phyloP scores from a whole-genome alignment of 192 early-diverging fungal genomes.

The Coemansia sp. region DNA sequence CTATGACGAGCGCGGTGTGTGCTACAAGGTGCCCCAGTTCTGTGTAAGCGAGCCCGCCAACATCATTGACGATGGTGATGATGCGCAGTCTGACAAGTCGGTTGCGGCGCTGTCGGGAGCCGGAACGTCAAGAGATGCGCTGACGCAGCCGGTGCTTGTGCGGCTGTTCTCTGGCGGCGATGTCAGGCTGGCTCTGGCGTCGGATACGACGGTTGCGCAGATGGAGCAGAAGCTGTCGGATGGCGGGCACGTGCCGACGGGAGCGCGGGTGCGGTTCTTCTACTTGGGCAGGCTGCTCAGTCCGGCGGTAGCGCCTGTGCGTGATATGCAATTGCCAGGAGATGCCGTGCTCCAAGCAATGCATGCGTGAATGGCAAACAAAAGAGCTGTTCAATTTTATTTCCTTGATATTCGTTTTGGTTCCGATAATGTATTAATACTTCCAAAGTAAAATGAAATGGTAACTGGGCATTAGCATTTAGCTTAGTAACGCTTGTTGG shows the following conservation, averaged over 20 bases:
- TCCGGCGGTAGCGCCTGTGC: constrained; percentile 17
- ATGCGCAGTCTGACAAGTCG: not conserved
- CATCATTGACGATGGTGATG: constrained; percentile 21
- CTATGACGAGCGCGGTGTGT: constrained; percentile 75
- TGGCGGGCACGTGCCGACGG: constrained; percentile 9
- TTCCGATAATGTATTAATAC: not conserved
- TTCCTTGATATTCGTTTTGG: too few relatives aligned
- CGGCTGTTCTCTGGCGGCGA: constrained; percentile 26
- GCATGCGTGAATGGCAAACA: not conserved
- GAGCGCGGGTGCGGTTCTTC: constrained; percentile 44
- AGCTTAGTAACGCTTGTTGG: constrained; percentile 15
- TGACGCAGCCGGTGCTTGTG: constrained; percentile 6
- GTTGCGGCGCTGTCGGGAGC: not conserved
- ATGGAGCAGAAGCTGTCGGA: constrained; percentile 25
- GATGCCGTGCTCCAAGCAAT: constrained; percentile 29
- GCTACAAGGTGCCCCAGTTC: constrained; percentile 67
- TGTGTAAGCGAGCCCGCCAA: constrained; percentile 65
- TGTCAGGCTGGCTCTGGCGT: constrained; percentile 11
- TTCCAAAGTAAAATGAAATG: not conserved
- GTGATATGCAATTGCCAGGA: constrained; percentile 21
- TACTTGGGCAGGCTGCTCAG: constrained; percentile 55
- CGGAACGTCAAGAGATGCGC: not conserved
- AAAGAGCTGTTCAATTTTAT: too few relatives aligned
- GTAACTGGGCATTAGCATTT: not conserved
- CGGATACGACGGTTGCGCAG: constrained; percentile 32